Base-by-base conservation (phyloP, 2,329 filamentous ascomycete genomes). In the Alternaria tenuissima region DNA sequence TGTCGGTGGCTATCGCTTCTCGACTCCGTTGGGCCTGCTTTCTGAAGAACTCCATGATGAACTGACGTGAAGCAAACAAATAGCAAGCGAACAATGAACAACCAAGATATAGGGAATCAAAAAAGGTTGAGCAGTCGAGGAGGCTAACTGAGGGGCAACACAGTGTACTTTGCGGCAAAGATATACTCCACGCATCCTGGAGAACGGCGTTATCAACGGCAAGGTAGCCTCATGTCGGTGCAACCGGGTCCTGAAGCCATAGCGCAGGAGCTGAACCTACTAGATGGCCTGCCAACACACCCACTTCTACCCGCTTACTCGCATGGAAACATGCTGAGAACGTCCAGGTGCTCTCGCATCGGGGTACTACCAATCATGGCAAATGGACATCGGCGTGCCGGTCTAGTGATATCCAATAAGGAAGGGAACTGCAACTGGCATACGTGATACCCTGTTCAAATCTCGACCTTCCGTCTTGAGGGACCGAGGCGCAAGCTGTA, bases 31-130 rank as follows among this genome's bases (percentile, higher is more conserved):
- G 53, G 30, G 64, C 62, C 16, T 58, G 60, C 12, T 57, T 65
- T 36, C 63, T 66, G 39, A 73, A 39, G 53, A 67, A 68, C 11
- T 70, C 66, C 74, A 76, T 76, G 30, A 48, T 64, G 51, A 20
- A 16, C 20, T 20, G 26, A 36, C 8, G 30, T 20, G 9, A n/a
- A 18, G 30, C 18, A 30, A 16, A 30, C 46, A 43, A 44, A 30
- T 18, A 48, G 44, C 26, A 55, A 24, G 9, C 41, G 30, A 54
- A 44, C 26, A 34, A 52, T 11, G 14, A 9, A 41, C 7, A 20
- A 26, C 7, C 12, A 32, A 32, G 5, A 36, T 14, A n/a, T 28
- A 32, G 5, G 3, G 20, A 24, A 20, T 14, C 38, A 11, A 20
- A 5, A 2, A 5, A 26, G 24, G 11, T 32, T 22, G 34, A 49